Evolutionary conservation across 257 asterid species (phyloP).

Genomic region (Solanum tarapatanum): DNA sequence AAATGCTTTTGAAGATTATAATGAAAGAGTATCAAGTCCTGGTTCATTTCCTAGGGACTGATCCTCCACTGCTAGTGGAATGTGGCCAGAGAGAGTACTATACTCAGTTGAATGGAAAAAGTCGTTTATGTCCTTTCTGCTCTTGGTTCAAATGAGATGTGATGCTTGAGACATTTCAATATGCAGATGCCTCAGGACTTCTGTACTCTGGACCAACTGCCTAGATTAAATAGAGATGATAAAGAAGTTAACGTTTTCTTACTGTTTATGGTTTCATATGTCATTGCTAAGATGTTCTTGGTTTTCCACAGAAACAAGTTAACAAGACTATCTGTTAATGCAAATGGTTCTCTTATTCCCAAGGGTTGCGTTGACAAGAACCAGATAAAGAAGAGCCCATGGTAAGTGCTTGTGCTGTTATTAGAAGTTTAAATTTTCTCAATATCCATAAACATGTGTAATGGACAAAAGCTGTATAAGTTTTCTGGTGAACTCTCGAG

Average conservation of each 20-base stretch:
- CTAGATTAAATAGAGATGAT: background rate
- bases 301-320: conserved; percentile 51
- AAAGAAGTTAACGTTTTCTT: background rate
- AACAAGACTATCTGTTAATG: conserved; percentile 76
- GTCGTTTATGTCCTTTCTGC: background rate
- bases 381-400: conserved; percentile 61
- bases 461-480: background rate
- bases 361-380: conserved; percentile 60
- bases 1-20: background rate
- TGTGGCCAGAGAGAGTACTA: background rate
- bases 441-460: background rate
- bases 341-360: conserved; percentile 76
- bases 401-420: conserved; percentile 33
- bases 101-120: background rate
- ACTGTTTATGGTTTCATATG: background rate
- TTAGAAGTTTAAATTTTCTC: background rate
- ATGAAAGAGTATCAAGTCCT: background rate
- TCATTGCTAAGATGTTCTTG: background rate
- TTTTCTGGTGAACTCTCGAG: background rate
- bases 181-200: background rate
- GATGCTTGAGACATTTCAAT: background rate
- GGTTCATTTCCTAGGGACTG: background rate
- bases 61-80: background rate
- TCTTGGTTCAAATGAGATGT: background rate
- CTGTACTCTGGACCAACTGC: background rate